phyloP scores from a whole-genome alignment of 441 rosid species.

The Populus hybrid region DNA sequence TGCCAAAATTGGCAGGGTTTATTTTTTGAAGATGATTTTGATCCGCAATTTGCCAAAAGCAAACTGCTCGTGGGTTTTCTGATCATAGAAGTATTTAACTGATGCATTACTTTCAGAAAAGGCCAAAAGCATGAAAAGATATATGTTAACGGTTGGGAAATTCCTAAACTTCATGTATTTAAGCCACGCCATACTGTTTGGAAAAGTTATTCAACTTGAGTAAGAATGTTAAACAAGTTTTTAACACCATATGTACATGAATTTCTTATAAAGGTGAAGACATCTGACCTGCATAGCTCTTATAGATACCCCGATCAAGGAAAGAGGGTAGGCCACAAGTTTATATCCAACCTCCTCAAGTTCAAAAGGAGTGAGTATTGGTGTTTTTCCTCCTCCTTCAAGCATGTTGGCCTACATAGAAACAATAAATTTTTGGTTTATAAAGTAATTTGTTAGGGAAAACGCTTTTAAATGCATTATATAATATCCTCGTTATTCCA shows the following conservation, averaged over 20 bases:
- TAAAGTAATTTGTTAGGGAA: background rate
- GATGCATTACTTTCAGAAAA: background rate
- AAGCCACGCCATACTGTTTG: background rate
- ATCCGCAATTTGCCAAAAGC: background rate
- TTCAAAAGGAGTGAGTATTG: slow-evolving; percentile 70
- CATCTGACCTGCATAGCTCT: slow-evolving; percentile 82
- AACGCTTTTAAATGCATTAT: background rate
- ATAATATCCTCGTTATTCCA: background rate
- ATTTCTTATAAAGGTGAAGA: background rate
- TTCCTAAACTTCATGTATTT: background rate
- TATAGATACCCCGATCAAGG: slow-evolving; percentile 83
- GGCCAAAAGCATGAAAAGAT: background rate
- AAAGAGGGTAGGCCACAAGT: slow-evolving; percentile 78
- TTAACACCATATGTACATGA: background rate
- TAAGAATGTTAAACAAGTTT: background rate
- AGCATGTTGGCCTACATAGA: slow-evolving; percentile 74
- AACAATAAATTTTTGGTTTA: slow-evolving; percentile 14
- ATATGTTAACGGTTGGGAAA: background rate
- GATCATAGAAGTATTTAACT: background rate
- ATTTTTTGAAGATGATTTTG: background rate
- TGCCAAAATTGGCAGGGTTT: background rate
- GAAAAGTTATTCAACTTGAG: background rate
- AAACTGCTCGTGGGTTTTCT: background rate
- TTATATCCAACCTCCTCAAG: slow-evolving; percentile 82
- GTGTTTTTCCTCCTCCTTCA: slow-evolving; percentile 91